These are phyloP conservation scores for Bidens hawaiensis DNA, from an alignment of 140 eudicot genomes.

Conservation along the genomic window DNA sequence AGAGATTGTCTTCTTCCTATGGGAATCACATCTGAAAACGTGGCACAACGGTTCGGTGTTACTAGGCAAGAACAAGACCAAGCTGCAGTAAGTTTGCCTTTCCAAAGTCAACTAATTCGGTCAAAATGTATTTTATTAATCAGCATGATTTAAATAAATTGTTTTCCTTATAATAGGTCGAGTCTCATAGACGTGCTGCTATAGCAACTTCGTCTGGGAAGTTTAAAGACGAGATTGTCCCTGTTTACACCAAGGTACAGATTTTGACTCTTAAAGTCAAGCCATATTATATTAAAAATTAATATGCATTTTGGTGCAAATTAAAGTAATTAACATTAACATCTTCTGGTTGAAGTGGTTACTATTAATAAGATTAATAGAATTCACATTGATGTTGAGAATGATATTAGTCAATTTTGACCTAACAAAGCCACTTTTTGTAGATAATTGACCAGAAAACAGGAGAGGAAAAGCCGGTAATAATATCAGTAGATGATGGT, in stretches of 20 bases:
- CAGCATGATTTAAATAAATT: not conserved
- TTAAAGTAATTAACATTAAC: not conserved
- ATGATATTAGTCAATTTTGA: constrained; percentile 16
- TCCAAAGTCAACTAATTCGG: not conserved
- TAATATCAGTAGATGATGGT: constrained; percentile 78
- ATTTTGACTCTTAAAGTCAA: constrained; percentile 5
- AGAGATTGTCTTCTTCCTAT: constrained; percentile 89
- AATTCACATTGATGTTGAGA: constrained; percentile 6
- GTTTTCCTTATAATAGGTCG: constrained; percentile 38
- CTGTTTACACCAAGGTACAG: constrained; percentile 78
- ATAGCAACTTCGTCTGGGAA: constrained; percentile 79
- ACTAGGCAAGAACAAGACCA: constrained; percentile 90
- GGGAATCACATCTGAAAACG: constrained; percentile 94
- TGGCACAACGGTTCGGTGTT: constrained; percentile 84
- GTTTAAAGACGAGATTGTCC: constrained; percentile 85
- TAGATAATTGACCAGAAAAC: constrained; percentile 82
- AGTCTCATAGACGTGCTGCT: constrained; percentile 87
- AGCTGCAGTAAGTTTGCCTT: constrained; percentile 69
- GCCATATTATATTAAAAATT: not conserved
- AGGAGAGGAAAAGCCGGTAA: constrained; percentile 68
- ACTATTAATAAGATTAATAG: not conserved
- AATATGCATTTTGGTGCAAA: constrained; percentile 5
- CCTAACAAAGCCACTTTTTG: not conserved
- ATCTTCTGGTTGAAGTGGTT: not conserved
- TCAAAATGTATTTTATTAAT: not conserved